Evolutionary conservation across 116 monocot genomes (phyloP).

Genomic region (Iris pallida): DNA sequence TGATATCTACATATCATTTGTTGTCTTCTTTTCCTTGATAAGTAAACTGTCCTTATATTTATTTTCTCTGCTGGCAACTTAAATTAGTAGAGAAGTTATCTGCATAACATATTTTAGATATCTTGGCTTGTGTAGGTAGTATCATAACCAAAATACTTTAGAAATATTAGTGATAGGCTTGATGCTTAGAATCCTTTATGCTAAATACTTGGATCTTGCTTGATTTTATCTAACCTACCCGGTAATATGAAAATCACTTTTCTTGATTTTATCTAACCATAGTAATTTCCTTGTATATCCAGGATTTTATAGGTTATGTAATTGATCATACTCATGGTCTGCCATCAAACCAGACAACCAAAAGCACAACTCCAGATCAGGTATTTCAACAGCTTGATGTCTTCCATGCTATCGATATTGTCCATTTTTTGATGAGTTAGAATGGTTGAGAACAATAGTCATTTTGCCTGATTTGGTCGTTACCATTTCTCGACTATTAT

Average conservation of each 20-base stretch:
- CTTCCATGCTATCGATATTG: no score
- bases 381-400: neutral
- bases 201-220: no score
- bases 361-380: neutral
- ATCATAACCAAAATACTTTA: neutral
- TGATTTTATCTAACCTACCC: no score
- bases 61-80: no score
- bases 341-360: neutral
- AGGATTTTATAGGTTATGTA: constrained; percentile 19
- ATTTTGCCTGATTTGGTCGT: no score
- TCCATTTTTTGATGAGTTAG: no score
- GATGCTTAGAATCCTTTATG: neutral
- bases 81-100: neutral
- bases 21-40: neutral
- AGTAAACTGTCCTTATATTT: neutral
- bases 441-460: no score
- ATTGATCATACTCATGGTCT: constrained; percentile 13
- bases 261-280: no score
- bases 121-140: neutral
- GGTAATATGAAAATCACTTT: no score
- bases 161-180: neutral
- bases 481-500: neutral
- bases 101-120: neutral
- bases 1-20: neutral
- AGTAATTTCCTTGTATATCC: constrained; percentile 6